Base-by-base conservation (phyloP, 129 eudicot genomes). In the Flaveria linearis region DNA sequence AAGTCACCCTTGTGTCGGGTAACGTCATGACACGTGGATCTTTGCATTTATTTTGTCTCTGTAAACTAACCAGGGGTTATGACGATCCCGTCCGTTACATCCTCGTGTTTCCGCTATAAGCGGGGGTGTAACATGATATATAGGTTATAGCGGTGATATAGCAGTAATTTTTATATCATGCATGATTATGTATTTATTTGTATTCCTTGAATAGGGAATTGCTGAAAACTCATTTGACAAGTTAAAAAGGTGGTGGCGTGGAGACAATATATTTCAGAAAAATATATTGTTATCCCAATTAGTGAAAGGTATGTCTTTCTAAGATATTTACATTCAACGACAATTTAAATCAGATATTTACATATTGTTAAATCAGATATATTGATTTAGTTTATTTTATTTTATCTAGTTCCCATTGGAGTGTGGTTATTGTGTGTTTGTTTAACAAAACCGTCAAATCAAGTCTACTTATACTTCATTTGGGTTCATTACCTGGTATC, bases 361-460 rank as follows among this genome's bases (percentile, higher is more conserved):
- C 26, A 56, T 56, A n/a, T 56, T 18, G 63, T 26, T 68, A 68
- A 68, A 68, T 68, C 72, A 68, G 53, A 67, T 67, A 68, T 68
- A 68, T 43, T 68, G 53, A 68, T 43, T 16, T 25, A 65, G 50
- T 65, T 65, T 65, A 2, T 33, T 65, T 65, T 65, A 25, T 39
- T 57, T 65, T 65, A 33, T 33, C 49, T 8, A 65, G 70, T 65
- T 6, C 0, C 12, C 25, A 65, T 65, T 65, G 49, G 50, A 65
- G 70, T 17, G 14, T 65, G 25, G 22, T 65, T 25, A 65, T 65
- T 0, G 23, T 39, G 14, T 65, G 25, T 17, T 33, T 65, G 70
- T 11, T 13, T 65, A 36, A 8, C 49, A 9, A 65, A 65, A 36
- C 1, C 5, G 70, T 15, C 16, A 65, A 36, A 65, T 45, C 13